A percentile compares a stretch with the other conserved stretches of the same genome.
Evolutionary conservation across 2,329 filamentous ascomycete species (phyloP).

Genomic region (Apiospora phragmitis): DNA sequence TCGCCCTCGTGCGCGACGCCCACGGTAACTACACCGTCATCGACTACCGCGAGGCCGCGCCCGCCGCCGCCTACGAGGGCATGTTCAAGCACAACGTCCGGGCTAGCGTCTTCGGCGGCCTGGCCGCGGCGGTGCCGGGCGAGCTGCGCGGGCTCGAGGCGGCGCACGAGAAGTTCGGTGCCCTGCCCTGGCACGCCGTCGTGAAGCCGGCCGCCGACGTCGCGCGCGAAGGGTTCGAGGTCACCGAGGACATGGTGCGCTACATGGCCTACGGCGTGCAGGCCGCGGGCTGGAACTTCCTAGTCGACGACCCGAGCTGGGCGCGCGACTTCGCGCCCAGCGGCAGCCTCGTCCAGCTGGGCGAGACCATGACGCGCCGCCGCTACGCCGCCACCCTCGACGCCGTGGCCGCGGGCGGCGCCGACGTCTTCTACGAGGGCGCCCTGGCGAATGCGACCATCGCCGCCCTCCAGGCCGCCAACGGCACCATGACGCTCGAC

Average conservation of each 20-base stretch:
- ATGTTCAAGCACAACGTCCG: slow-evolving; percentile 78
- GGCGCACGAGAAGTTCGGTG: slow-evolving; percentile 72
- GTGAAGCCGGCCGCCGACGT: slow-evolving; percentile 73
- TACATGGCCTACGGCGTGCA: slow-evolving; percentile 64
- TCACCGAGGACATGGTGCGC: slow-evolving; percentile 71
- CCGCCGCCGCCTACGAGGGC: slow-evolving; percentile 75
- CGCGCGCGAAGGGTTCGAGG: slow-evolving; percentile 72
- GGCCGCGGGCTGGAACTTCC: slow-evolving; percentile 54
- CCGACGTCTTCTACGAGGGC: slow-evolving; percentile 74
- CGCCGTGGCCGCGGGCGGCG: slow-evolving; percentile 70
- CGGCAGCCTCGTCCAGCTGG: slow-evolving; percentile 69
- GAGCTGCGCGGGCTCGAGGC: slow-evolving; percentile 79
- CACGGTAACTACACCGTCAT: slow-evolving; percentile 77
- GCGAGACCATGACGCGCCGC: slow-evolving; percentile 77
- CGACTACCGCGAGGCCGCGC: slow-evolving; percentile 88
- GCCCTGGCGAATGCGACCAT: slow-evolving; percentile 75
- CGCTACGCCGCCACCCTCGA: slow-evolving; percentile 78
- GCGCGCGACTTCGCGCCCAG: slow-evolving; percentile 87
- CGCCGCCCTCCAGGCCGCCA: slow-evolving; percentile 61
- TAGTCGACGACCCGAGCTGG: slow-evolving; percentile 76
- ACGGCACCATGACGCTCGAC: slow-evolving; percentile 70
- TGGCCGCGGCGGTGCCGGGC: slow-evolving; percentile 71
- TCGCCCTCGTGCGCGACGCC: slow-evolving; percentile 72
- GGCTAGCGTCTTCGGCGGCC: slow-evolving; percentile 69
- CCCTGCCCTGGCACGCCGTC: slow-evolving; percentile 68